phyloP scores from a whole-genome alignment of 345 rosid species.

The Firmiana major region DNA sequence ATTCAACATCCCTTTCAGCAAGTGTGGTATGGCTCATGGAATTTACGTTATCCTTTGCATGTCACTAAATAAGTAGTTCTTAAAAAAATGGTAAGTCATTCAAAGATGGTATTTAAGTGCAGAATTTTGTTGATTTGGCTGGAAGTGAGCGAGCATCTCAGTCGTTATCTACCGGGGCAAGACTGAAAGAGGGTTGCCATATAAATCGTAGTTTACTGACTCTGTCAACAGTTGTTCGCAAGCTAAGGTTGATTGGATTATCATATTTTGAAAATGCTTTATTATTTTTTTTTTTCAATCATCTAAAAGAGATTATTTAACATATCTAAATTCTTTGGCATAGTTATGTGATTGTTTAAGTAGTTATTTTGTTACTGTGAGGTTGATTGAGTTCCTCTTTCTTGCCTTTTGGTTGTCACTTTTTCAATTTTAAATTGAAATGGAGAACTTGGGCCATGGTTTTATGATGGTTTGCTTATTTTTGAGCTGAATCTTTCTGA shows the following conservation, averaged over 20 bases:
- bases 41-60: slow-evolving; percentile 6
- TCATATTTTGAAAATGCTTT: background rate
- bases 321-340: background rate
- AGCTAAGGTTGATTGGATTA: slow-evolving; percentile 62
- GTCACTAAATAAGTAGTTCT: background rate
- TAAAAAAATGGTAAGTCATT: background rate
- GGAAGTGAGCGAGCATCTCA: slow-evolving; percentile 99
- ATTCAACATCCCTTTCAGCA: slow-evolving; percentile 81
- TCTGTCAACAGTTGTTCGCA: slow-evolving; percentile 90
- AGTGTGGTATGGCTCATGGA: slow-evolving; percentile 65
- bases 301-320: background rate
- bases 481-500: slow-evolving; percentile 4
- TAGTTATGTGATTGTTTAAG: background rate
- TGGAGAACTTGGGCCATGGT: slow-evolving; percentile 2
- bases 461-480: background rate
- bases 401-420: background rate
- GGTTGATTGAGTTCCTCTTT: background rate
- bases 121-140: slow-evolving; percentile 95
- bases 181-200: slow-evolving; percentile 97
- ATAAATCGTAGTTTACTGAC: slow-evolving; percentile 95
- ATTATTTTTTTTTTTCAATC: background rate
- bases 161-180: slow-evolving; percentile 76
- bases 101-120: slow-evolving; percentile 24
- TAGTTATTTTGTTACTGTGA: background rate
- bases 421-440: background rate